Conservation (phyloP, 345 rosid species). For the Laguncularia racemosa region DNA sequence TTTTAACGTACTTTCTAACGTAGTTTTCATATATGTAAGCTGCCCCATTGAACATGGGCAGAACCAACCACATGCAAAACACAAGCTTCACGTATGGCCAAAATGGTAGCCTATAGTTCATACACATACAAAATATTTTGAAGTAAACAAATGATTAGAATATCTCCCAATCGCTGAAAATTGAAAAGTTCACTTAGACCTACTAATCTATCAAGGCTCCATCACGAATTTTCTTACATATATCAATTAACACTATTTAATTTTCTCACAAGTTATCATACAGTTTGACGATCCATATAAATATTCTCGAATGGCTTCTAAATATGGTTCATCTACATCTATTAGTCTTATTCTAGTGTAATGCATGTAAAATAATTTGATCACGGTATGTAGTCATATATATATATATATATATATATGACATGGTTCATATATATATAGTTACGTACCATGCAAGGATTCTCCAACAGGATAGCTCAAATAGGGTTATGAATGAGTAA, state of each 20-base stretch:
- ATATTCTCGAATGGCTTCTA: too few relatives aligned
- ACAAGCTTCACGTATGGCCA: constrained; percentile 75
- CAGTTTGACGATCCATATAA: too few relatives aligned
- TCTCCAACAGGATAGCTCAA: constrained; percentile 60
- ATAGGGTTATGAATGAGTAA: constrained; percentile 71
- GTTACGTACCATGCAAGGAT: constrained; percentile 60
- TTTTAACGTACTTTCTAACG: constrained; percentile 54
- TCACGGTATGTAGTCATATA: neutral
- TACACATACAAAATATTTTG: neutral
- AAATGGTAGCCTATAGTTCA: constrained; percentile 62
- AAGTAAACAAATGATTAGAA: neutral
- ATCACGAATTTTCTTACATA: too few relatives aligned
- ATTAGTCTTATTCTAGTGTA: too few relatives aligned
- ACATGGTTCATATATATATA: too few relatives aligned
- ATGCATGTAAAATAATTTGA: too few relatives aligned
- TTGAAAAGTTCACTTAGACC: too few relatives aligned
- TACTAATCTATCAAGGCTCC: too few relatives aligned
- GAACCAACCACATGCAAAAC: constrained; percentile 80
- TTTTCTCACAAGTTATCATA: too few relatives aligned
- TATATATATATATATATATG: neutral
- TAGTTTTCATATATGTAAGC: constrained; percentile 65
- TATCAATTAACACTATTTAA: too few relatives aligned
- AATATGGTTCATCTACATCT: too few relatives aligned
- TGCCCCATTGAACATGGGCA: constrained; percentile 83
- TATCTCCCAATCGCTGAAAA: too few relatives aligned